These are phyloP conservation scores for Aspergillus texensis DNA, from an alignment of 2,329 filamentous ascomycete species.

Conservation along the genomic window DNA sequence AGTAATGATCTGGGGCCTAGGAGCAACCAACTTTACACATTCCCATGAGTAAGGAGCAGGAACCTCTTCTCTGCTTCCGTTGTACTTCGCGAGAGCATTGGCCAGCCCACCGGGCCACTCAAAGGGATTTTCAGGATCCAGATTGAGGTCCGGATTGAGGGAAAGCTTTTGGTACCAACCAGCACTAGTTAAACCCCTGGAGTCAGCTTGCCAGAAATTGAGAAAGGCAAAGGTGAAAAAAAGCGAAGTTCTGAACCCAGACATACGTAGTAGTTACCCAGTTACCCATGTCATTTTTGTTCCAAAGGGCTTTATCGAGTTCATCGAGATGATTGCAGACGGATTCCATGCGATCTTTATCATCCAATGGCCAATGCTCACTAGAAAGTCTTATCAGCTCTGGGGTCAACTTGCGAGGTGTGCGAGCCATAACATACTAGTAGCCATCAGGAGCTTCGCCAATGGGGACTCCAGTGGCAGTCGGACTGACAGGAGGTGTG, in stretches of 20 bases:
- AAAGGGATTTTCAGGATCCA: not conserved
- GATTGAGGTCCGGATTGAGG: not conserved
- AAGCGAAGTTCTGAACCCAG: not conserved
- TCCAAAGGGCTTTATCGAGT: not conserved
- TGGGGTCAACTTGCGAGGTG: not conserved
- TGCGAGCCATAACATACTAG: not conserved
- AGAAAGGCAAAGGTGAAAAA: not conserved
- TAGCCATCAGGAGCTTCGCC: not conserved
- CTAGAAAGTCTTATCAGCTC: not conserved
- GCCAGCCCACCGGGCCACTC: not conserved
- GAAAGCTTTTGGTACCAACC: slow-evolving; percentile 1
- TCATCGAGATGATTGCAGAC: not conserved
- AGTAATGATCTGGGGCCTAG: not conserved
- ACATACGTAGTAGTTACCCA: not conserved
- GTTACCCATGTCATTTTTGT: not conserved
- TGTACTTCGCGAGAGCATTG: not conserved
- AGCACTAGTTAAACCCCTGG: not conserved
- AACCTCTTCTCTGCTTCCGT: not conserved
- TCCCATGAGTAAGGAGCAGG: not conserved
- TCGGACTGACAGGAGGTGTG: not conserved
- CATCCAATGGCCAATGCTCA: not conserved
- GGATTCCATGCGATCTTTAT: not conserved
- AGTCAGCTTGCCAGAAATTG: not conserved
- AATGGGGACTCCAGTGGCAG: not conserved
- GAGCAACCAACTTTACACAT: not conserved